Evolutionary conservation across 306 rosid species (phyloP).

Genomic region (Quercus mongolica): DNA sequence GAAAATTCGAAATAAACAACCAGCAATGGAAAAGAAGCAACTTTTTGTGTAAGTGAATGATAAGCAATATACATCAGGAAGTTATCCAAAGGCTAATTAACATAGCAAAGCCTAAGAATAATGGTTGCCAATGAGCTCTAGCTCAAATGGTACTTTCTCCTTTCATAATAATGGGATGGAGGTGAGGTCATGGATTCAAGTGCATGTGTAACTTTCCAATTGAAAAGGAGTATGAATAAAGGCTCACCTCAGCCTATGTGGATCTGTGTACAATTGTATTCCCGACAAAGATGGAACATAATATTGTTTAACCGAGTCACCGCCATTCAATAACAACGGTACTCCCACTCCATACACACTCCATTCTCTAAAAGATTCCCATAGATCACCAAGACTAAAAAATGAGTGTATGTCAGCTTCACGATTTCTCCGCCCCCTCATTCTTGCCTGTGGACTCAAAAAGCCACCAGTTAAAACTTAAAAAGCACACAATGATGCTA

Average conservation of each 20-base stretch:
- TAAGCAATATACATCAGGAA: not conserved
- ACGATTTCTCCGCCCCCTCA: constrained; percentile 17
- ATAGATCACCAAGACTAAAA: constrained; percentile 48
- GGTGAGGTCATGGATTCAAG: not conserved
- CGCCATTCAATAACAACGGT: constrained; percentile 34
- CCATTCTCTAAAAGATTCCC: constrained; percentile 53
- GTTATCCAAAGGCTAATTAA: not conserved
- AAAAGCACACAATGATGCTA: constrained; percentile 4
- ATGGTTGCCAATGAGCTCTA: not conserved
- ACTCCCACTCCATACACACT: constrained; percentile 61
- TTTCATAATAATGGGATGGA: not conserved
- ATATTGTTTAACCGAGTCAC: constrained; percentile 34
- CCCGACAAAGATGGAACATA: constrained; percentile 56
- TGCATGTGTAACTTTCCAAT: too few relatives aligned
- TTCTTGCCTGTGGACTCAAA: constrained; percentile 26
- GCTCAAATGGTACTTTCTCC: too few relatives aligned
- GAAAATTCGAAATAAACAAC: too few relatives aligned
- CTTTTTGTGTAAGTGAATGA: not conserved
- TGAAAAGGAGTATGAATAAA: not conserved
- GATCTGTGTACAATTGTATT: constrained; percentile 44
- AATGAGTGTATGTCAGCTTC: constrained; percentile 23
- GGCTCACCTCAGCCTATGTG: constrained; percentile 33
- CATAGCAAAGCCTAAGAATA: not conserved
- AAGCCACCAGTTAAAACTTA: constrained; percentile 22
- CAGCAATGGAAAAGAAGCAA: too few relatives aligned